These are phyloP conservation scores for Hygrophorus russula DNA, from an alignment of 768 basidiomycete genomes.

Conservation along the genomic window DNA sequence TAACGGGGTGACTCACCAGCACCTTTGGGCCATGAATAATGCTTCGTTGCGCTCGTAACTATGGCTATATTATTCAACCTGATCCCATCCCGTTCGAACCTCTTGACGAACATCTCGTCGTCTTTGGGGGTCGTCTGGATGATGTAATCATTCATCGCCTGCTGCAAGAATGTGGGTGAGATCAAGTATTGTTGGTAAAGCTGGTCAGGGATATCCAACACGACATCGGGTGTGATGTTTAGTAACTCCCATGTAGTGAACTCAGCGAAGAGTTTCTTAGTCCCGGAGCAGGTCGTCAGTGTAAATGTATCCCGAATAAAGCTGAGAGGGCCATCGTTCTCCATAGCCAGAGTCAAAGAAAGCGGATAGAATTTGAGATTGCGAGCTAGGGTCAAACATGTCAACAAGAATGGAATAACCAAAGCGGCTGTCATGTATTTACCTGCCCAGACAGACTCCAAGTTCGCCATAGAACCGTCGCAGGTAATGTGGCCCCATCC, in stretches of 20 bases:
- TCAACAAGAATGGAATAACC: conserved; percentile 1
- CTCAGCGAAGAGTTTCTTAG: conserved; percentile 16
- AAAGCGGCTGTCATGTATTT: conserved; percentile 1
- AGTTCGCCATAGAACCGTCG: conserved; percentile 33
- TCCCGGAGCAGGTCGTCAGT: conserved; percentile 16
- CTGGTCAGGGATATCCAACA: conserved; percentile 24
- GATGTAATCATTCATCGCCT: conserved; percentile 18
- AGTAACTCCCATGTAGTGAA: conserved; percentile 28
- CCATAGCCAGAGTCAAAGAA: conserved; percentile 22
- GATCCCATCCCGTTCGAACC: no score
- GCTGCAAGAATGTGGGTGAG: conserved; percentile 19
- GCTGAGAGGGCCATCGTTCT: conserved; percentile 15
- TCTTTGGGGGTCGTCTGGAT: conserved; percentile 27
- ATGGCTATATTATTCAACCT: conserved; percentile 10
- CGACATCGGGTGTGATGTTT: conserved; percentile 21
- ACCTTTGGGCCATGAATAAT: conserved; percentile 39
- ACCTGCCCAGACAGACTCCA: conserved; percentile 34
- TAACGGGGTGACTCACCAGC: conserved; percentile 20
- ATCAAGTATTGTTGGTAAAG: conserved; percentile 23
- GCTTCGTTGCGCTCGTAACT: conserved; percentile 21
- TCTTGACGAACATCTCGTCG: conserved; percentile 5
- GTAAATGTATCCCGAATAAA: conserved; percentile 22
- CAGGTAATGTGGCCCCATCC: conserved; percentile 34
- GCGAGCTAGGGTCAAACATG: conserved; percentile 20
- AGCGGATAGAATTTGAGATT: conserved; percentile 38